phyloP scores from a whole-genome alignment of 73 alveolate species.

The Symbiodinium natans region DNA sequence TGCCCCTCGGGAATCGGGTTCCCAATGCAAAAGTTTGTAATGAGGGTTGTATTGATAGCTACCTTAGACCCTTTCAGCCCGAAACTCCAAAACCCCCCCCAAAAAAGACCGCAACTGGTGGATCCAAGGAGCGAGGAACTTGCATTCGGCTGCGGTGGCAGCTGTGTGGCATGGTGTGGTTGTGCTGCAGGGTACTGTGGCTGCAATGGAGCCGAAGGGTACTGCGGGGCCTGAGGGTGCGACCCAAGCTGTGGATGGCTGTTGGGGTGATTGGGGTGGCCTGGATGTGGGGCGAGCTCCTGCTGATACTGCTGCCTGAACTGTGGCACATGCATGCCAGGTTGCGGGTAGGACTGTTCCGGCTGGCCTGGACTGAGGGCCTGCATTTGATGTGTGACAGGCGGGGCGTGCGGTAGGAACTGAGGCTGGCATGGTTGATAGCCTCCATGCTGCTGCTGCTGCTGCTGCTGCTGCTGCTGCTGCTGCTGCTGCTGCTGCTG shows the following conservation, averaged over 20 bases:
- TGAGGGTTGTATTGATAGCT: not conserved
- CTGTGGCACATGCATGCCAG: not conserved
- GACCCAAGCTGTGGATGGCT: not conserved
- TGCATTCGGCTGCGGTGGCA: not conserved
- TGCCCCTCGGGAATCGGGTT: not conserved
- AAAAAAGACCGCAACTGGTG: not conserved
- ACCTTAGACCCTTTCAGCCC: too few relatives aligned
- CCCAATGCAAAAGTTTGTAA: not conserved
- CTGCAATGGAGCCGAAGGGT: not conserved
- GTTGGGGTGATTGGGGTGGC: not conserved
- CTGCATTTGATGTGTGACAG: not conserved
- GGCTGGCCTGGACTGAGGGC: too few relatives aligned
- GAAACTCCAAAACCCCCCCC: too few relatives aligned
- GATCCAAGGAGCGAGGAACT: not conserved
- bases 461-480: not conserved
- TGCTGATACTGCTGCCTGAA: slow-evolving; percentile 4
- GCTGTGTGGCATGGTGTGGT: not conserved
- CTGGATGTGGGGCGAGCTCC: not conserved
- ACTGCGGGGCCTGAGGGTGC: not conserved
- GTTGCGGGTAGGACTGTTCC: not conserved
- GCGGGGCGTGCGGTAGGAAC: not conserved
- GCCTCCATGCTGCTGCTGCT: slow-evolving; percentile 7
- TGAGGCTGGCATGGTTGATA: not conserved
- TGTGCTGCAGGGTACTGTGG: not conserved
- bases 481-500: not conserved